Conservation (phyloP, 176 grass and related monocot genomes). For the Alloteropsis semialata region DNA sequence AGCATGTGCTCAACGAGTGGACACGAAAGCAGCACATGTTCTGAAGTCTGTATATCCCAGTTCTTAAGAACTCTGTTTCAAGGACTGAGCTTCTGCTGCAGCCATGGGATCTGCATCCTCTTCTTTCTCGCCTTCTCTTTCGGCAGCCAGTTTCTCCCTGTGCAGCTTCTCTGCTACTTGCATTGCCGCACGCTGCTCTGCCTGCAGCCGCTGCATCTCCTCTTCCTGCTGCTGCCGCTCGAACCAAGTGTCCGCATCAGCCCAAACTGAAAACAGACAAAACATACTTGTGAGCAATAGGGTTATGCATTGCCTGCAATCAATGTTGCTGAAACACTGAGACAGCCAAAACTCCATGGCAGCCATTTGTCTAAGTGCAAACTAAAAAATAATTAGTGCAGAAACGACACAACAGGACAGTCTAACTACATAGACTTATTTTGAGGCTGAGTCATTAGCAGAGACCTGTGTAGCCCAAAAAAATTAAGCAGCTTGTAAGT, state of each 20-base stretch:
- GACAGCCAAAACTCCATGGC: background rate
- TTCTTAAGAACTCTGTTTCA: conserved; percentile 50
- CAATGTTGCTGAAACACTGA: background rate
- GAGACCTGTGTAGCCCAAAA: background rate
- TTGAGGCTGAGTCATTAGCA: background rate
- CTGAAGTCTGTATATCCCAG: background rate
- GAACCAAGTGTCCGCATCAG: conserved; percentile 97
- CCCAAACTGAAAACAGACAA: conserved; percentile 68
- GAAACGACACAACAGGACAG: background rate
- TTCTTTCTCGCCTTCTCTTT: conserved; percentile 93
- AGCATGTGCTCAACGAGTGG: conserved; percentile 13
- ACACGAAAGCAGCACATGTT: conserved; percentile 12
- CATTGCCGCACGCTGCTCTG: conserved; percentile 90
- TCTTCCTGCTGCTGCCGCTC: conserved; percentile 99
- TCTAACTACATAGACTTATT: background rate
- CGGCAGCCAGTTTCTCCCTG: conserved; percentile 61
- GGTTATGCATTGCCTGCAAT: background rate
- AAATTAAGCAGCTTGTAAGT: background rate
- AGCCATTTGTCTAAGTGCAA: background rate
- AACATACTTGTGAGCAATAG: conserved; percentile 19
- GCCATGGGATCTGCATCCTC: conserved; percentile 82
- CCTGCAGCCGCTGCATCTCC: conserved; percentile 84
- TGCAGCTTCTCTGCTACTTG: conserved; percentile 84
- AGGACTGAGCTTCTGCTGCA: conserved; percentile 47
- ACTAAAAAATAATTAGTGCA: background rate